Conservation (phyloP, 2,329 filamentous ascomycete genomes). For the Metarhizium sp. region DNA sequence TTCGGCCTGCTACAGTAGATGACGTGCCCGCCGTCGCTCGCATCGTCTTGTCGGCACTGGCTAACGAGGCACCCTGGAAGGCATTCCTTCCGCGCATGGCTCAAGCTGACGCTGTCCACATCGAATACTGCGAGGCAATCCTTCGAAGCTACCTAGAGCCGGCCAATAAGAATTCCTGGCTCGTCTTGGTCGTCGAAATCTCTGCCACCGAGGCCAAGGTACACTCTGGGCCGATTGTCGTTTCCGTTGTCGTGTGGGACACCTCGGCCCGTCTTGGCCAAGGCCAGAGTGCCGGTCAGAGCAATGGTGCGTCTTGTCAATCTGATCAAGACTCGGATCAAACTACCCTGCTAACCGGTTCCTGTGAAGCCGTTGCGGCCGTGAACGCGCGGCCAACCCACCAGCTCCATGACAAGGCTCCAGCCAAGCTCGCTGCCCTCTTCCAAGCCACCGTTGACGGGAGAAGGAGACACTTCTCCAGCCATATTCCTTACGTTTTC, state of each 20-base stretch:
- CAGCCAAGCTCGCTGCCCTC: conserved; percentile 1
- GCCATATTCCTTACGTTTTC: conserved; percentile 4
- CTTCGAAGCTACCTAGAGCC: conserved; percentile 3
- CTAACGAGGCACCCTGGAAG: conserved; percentile 9
- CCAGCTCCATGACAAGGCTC: not conserved
- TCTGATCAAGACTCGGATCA: not conserved
- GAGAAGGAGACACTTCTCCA: not conserved
- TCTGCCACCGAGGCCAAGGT: not conserved
- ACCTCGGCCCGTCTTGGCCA: not conserved
- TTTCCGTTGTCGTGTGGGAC: conserved; percentile 11
- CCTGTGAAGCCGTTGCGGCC: too few relatives aligned
- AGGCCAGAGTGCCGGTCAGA: not conserved
- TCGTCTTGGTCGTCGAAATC: conserved; percentile 9
- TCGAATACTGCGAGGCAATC: not conserved
- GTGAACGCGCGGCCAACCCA: too few relatives aligned
- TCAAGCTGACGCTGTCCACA: not conserved
- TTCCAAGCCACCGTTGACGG: not conserved
- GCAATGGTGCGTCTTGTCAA: not conserved
- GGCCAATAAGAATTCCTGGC: not conserved
- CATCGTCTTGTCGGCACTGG: conserved; percentile 1
- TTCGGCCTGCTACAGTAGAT: conserved; percentile 8
- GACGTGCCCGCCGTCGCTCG: conserved; percentile 11
- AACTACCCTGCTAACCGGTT: too few relatives aligned
- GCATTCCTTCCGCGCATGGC: conserved; percentile 5
- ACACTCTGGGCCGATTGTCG: conserved; percentile 2